Percentiles rank a stretch among this genome's conserved stretches.
Evolutionary conservation across 169 alveolate species (phyloP).

Genomic region (Fabrea salina): DNA sequence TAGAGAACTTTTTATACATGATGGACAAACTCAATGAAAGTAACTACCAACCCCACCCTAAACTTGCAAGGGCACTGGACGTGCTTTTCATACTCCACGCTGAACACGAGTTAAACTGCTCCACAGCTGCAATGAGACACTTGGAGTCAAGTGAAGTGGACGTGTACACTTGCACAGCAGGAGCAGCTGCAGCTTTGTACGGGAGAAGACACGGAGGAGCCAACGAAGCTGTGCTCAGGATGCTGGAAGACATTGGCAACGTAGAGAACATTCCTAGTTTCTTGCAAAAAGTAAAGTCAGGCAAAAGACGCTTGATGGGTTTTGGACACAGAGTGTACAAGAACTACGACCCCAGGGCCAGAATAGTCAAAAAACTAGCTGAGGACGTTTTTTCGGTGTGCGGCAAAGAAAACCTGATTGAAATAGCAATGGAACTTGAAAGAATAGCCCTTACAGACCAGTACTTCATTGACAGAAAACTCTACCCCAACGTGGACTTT

Average conservation of each 20-base stretch:
- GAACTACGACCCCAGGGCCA: constrained; percentile 76
- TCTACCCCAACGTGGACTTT: constrained; percentile 76
- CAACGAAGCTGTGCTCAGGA: constrained; percentile 72
- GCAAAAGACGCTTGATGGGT: constrained; percentile 64
- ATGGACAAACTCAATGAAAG: constrained; percentile 67
- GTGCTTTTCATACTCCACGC: constrained; percentile 82
- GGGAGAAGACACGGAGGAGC: constrained; percentile 79
- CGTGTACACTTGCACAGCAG: constrained; percentile 64
- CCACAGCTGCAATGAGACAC: constrained; percentile 85
- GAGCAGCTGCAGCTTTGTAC: constrained; percentile 73
- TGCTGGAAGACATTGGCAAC: constrained; percentile 72
- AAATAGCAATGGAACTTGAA: constrained; percentile 76
- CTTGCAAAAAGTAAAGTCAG: constrained; percentile 66
- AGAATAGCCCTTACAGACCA: constrained; percentile 65
- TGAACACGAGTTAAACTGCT: constrained; percentile 87
- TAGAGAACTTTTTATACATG: constrained; percentile 79
- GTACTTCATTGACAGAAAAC: constrained; percentile 62
- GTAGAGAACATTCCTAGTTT: constrained; percentile 69
- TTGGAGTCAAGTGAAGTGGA: constrained; percentile 77
- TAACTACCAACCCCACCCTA: constrained; percentile 73
- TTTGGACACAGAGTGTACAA: constrained; percentile 81
- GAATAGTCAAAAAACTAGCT: constrained; percentile 63
- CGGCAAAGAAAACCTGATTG: constrained; percentile 79
- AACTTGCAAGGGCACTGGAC: constrained; percentile 73
- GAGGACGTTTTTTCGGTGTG: constrained; percentile 63